Base-by-base conservation (phyloP, 768 basidiomycete species). In the Coprinopsis cinerea region DNA sequence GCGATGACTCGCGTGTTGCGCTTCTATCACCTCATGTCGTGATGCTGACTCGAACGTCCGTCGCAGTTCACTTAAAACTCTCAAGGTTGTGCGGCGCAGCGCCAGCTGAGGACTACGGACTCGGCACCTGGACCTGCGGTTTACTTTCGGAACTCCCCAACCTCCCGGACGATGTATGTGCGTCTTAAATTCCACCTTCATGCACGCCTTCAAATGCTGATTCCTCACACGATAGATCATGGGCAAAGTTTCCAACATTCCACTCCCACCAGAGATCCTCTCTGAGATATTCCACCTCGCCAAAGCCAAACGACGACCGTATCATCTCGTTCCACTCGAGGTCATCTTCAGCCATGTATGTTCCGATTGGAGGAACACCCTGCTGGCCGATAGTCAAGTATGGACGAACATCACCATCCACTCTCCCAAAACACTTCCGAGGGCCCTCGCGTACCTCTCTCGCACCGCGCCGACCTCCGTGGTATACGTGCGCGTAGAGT, bases 291-390 rank as follows among this genome's bases (percentile, higher is more conserved):
- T 51, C 36, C 43, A 24, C 10, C 24, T 51, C 14, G 35, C 44
- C 15, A 41, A 32, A 11, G 35, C 50, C 15, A 39, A 40, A 30
- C 43, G 50, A 6, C 2, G 3, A 36, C 44, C 43, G 4, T 28
- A 4, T 4, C 42, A 51, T 24, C n/a, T 45, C 22, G 20, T 51
- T 13, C 49, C 49, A 18, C 18, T 51, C 15, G 42, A 51, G 28
- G 25, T 46, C 3, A 18, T 40, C 20, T n/a, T 46, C 26, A 51
- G 50, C 37, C 50, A 51, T 27, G 50, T 51, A 11, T 51, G 44
- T 7, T 36, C 37, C 2, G 26, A 25, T 4, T 51, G 50, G 50
- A 34, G 50, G 26, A 23, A 22, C 15, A n/a, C 44, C 23, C 22
- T 44, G 9, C 25, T 51, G 6, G 45, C 50, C 4, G 50, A 51